These are phyloP conservation scores for Teunomyces gatunensis DNA, from an alignment of 805 yeast genomes.

Conservation along the genomic window DNA sequence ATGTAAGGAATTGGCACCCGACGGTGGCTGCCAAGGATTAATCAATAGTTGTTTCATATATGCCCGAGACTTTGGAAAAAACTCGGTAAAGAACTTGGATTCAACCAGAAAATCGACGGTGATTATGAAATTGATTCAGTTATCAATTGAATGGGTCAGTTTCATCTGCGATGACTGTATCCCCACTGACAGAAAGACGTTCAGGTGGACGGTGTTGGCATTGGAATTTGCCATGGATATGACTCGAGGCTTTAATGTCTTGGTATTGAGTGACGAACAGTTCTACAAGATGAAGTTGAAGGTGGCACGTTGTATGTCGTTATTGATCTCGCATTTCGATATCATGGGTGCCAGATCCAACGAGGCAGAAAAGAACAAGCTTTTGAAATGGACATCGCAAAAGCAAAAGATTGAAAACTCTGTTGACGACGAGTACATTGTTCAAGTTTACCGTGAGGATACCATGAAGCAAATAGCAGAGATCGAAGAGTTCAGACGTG, in stretches of 20 bases:
- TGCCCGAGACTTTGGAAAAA: constrained; percentile 78
- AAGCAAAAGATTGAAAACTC: constrained; percentile 51
- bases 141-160: constrained; percentile 87
- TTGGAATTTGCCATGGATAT: constrained; percentile 94
- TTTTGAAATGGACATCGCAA: constrained; percentile 52
- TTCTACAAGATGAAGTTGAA: constrained; percentile 69
- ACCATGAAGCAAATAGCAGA: constrained; percentile 62
- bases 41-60: constrained; percentile 72
- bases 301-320: constrained; percentile 92
- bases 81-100: constrained; percentile 63
- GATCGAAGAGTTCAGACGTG: constrained; percentile 58
- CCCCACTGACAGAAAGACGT: constrained; percentile 87
- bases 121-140: constrained; percentile 66
- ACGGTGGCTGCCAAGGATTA: constrained; percentile 68
- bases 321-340: constrained; percentile 92
- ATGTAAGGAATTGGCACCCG: constrained; percentile 48
- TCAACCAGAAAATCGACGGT: constrained; percentile 64
- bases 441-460: constrained; percentile 58
- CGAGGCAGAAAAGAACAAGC: constrained; percentile 56
- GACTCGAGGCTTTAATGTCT: constrained; percentile 85
- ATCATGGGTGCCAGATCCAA: constrained; percentile 96
- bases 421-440: constrained; percentile 37
- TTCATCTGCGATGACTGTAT: constrained; percentile 93
- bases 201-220: constrained; percentile 95
- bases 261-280: constrained; percentile 74